These are phyloP conservation scores for Syncephalastrum racemosum DNA, from an alignment of 371 early-diverging fungal genomes.

Conservation along the genomic window DNA sequence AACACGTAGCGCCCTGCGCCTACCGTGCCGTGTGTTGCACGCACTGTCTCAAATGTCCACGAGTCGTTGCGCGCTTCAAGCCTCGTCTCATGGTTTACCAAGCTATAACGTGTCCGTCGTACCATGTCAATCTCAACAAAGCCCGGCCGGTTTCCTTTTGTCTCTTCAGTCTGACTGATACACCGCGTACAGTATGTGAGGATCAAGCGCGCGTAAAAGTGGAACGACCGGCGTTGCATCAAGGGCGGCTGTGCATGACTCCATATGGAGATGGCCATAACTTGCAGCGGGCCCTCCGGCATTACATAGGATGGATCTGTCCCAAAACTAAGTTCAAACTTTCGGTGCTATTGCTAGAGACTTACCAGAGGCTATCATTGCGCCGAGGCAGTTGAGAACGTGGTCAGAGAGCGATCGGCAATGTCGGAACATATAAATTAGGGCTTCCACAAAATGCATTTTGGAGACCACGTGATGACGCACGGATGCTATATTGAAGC, in stretches of 20 bases:
- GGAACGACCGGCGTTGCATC: slow-evolving; percentile 21
- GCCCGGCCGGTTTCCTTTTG: slow-evolving; percentile 5
- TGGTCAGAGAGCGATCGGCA: slow-evolving; percentile 29
- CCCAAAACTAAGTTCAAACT: background rate
- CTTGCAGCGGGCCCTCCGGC: slow-evolving; percentile 23
- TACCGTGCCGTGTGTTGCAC: slow-evolving; percentile 39
- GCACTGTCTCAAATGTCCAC: slow-evolving; percentile 77
- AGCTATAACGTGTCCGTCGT: slow-evolving; percentile 31
- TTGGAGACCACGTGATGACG: slow-evolving; percentile 35
- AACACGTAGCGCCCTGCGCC: slow-evolving; percentile 39
- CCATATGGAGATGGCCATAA: slow-evolving; percentile 32
- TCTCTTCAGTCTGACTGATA: slow-evolving; percentile 6
- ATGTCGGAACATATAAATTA: slow-evolving; percentile 36
- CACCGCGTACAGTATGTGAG: slow-evolving; percentile 28
- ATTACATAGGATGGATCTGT: slow-evolving; percentile 21
- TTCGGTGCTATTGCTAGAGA: background rate
- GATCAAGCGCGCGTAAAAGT: slow-evolving; percentile 37
- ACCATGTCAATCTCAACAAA: slow-evolving; percentile 37
- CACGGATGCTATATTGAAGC: slow-evolving; percentile 22
- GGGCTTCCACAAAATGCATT: slow-evolving; percentile 30
- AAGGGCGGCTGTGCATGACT: slow-evolving; percentile 18
- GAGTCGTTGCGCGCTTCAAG: slow-evolving; percentile 44
- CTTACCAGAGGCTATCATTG: slow-evolving; percentile 27
- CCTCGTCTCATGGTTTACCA: slow-evolving; percentile 32
- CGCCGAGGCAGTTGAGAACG: slow-evolving; percentile 36